Conservation (phyloP, 495 filamentous ascomycete species). For the Aspergillus heteromorphus region DNA sequence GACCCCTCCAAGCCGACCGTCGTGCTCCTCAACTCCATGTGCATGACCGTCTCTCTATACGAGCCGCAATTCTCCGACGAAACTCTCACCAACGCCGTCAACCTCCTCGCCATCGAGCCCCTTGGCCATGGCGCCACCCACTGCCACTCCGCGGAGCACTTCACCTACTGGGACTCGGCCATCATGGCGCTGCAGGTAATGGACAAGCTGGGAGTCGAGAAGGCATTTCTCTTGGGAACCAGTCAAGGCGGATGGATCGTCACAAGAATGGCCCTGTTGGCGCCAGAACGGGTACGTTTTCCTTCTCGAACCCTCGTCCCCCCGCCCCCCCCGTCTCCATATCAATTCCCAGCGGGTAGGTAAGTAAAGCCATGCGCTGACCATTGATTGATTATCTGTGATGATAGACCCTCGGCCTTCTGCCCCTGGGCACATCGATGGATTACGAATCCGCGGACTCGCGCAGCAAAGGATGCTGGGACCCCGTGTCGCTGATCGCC, state of each 20-base stretch:
- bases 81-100: slow-evolving; percentile 38
- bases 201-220: slow-evolving; percentile 49
- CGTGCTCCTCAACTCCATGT: slow-evolving; percentile 56
- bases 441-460: slow-evolving; percentile 55
- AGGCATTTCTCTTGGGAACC: slow-evolving; percentile 57
- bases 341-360: not conserved
- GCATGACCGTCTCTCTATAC: slow-evolving; percentile 49
- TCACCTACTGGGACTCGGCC: slow-evolving; percentile 53
- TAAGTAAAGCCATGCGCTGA: not conserved
- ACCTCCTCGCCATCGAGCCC: slow-evolving; percentile 52
- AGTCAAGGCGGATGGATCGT: slow-evolving; percentile 64
- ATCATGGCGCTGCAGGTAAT: slow-evolving; percentile 45
- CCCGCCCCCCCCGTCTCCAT: not conserved
- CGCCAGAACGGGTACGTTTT: slow-evolving; percentile 46
- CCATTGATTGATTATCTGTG: not conserved
- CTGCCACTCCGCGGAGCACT: slow-evolving; percentile 34
- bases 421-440: slow-evolving; percentile 59
- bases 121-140: slow-evolving; percentile 50
- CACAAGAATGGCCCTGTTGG: slow-evolving; percentile 55
- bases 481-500: slow-evolving; percentile 42
- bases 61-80: slow-evolving; percentile 41
- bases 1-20: slow-evolving; percentile 53
- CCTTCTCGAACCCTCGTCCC: not conserved
- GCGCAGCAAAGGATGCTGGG: slow-evolving; percentile 54
- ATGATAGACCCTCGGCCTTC: slow-evolving; percentile 51